Base-by-base conservation (phyloP, 495 filamentous ascomycete genomes). In the Aspergillus biplanus region DNA sequence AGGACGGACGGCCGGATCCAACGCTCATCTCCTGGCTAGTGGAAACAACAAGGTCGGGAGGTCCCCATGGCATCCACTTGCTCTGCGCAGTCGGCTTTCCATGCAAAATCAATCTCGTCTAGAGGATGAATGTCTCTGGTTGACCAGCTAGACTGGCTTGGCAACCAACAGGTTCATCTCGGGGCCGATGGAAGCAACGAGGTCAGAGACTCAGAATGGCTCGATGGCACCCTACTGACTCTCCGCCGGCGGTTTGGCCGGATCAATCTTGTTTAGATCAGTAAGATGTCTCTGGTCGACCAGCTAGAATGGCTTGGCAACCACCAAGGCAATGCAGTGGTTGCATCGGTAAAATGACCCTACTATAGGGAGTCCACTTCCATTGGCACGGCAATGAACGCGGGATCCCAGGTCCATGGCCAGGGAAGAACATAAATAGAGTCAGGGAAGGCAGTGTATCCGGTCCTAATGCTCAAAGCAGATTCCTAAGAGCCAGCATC, bases 401-500 rank as follows among this genome's bases (percentile, higher is more conserved):
- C 3, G 39, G 39, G 9, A 44, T 44, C 39, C 39, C 39, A 44
- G 15, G 39, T 15, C 39, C 39, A 44, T 44, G 9, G 39, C 39
- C 39, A 9, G 15, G 15, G 39, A 15, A 15, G 39, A 44, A 27
- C 15, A 44, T 44, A 44, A 44, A 44, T 44, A 44, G 39, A 44
- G 39, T 44, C 39, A 3, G 39, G 39, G 9, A 44, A 44, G 39
- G 39, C 39, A 44, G 39, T 44, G 15, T 44, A 44, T 44, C 39
- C 39, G 8, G 39, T 1, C 39, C 3, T 3, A 44, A 15, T 1
- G 39, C 39, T 44, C 39, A 44, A 44, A 44, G 9, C 39, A 9
- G 39, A 44, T 44, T 44, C 39, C n/a, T n/a, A n/a, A 44, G 39
- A 44, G 39, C 39, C 39, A 44, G 39, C 39, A 9, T 44, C 39